A percentile compares a stretch with the other conserved stretches of the same genome.
phyloP scores from a whole-genome alignment of 306 rosid genomes.

The Pterocarpus santalinus region DNA sequence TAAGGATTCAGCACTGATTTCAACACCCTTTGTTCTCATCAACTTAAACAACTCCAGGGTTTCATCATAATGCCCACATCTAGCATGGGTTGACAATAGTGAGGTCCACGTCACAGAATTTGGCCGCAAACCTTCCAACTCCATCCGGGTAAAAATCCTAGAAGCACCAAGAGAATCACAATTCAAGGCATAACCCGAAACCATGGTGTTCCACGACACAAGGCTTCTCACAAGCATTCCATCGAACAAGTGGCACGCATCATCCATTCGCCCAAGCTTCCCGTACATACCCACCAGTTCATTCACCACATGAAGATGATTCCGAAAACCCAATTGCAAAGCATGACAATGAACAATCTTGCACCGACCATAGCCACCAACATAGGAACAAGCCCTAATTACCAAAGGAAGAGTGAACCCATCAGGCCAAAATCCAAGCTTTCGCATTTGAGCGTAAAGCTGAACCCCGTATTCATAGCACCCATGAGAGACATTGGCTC shows the following conservation, averaged over 20 bases:
- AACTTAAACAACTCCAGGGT: constrained; percentile 62
- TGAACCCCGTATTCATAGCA: constrained; percentile 51
- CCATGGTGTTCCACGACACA: constrained; percentile 80
- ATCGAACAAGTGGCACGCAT: constrained; percentile 68
- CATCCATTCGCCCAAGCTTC: constrained; percentile 66
- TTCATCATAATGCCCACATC: constrained; percentile 65
- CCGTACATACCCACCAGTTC: constrained; percentile 76
- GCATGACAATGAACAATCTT: constrained; percentile 67
- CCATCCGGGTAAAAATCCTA: constrained; percentile 70
- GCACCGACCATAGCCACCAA: constrained; percentile 48
- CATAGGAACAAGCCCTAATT: constrained; percentile 60
- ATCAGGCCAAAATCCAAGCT: constrained; percentile 73
- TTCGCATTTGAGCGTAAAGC: constrained; percentile 66
- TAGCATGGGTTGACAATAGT: constrained; percentile 76
- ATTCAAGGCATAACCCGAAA: constrained; percentile 76
- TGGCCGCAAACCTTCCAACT: constrained; percentile 65
- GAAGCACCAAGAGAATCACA: constrained; percentile 69
- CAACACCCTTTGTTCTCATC: constrained; percentile 63
- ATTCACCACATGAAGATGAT: constrained; percentile 72
- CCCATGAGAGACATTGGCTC: constrained; percentile 77
- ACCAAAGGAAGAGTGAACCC: constrained; percentile 81
- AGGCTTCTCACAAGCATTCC: constrained; percentile 61
- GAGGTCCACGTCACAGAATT: constrained; percentile 90
- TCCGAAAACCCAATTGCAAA: constrained; percentile 67
- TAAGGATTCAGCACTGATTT: constrained; percentile 71